Base-by-base conservation (phyloP, 306 rosid genomes). In the Dalbergia oliveri region DNA sequence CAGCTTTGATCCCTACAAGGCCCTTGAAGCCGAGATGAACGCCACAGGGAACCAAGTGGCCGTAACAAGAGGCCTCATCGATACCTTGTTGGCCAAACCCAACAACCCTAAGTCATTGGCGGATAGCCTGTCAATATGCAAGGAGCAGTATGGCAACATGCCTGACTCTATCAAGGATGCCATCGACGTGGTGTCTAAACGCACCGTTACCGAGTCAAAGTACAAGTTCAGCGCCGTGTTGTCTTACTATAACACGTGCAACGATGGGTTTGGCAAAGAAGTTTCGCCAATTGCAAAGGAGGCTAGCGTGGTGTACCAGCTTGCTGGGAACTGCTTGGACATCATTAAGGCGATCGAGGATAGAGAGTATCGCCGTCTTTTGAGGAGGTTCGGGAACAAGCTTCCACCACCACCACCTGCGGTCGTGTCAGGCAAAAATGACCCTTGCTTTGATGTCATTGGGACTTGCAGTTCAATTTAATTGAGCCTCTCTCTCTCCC, bases 101-200 rank as follows among this genome's bases (percentile, higher is more conserved):
- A 1, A 5, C 0, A 16, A 0, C 19, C 0, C n/a, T 4, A 76
- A 70, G 3, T 1, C 0, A 21, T 0, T 50, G 3, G 6, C 0
- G 0, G 73, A 50, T 0, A 10, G 73, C 0, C 78, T 82, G 4
- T 0, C 0, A 1, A 4, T 1, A 0, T 82, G 85, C 47, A 10
- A 12, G 34, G 34, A 69, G 0, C 82, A 69, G 4, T 82, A 23
- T 65, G 2, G 0, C 0, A 39, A 0, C 33, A 69, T 82, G 0
- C 4, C 41, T 0, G 78, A 50, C 2, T 0, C 60, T 6, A 5
- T 75, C 4, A 5, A 6, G 0, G 26, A 19, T 0, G 0, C 60
- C 7, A 0, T 16, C 0, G 1, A 4, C 1, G 1, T 0, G 0
- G 34, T 62, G 1, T 5, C 8, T 0, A 0, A 0, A 0, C 67